Evolutionary conservation across 306 rosid species (phyloP).

Genomic region (Trichosanthes cucumerina): DNA sequence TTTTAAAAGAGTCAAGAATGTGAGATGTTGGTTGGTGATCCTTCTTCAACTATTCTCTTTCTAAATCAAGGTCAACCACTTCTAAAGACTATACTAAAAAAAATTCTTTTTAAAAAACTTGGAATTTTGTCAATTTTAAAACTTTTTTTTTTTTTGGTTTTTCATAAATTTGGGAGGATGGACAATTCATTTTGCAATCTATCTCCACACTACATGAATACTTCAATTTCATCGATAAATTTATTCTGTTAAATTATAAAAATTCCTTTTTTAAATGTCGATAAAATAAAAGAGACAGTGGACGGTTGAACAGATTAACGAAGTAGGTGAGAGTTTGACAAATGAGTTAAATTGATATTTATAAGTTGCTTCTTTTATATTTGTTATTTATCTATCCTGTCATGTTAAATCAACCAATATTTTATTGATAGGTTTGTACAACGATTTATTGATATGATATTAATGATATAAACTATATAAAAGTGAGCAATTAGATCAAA

Average conservation of each 20-base stretch:
- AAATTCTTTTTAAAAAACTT: not conserved
- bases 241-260: not conserved
- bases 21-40: constrained; percentile 1
- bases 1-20: not conserved
- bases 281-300: not conserved
- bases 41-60: not conserved
- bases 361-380: no score
- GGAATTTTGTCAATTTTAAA: not conserved
- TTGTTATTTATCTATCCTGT: no score
- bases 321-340: no score
- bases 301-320: not conserved
- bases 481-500: no score
- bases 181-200: not conserved
- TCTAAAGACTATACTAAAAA: not conserved
- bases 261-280: not conserved
- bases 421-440: no score
- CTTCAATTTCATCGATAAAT: not conserved
- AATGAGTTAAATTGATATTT: no score
- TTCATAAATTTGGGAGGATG: not conserved
- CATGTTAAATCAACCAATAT: no score
- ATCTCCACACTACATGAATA: not conserved
- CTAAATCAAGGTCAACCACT: not conserved
- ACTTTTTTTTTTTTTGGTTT: not conserved
- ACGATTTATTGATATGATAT: no score
- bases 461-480: no score